Conservation (phyloP, 805 yeast species). For the Spathaspora gorwiae region DNA sequence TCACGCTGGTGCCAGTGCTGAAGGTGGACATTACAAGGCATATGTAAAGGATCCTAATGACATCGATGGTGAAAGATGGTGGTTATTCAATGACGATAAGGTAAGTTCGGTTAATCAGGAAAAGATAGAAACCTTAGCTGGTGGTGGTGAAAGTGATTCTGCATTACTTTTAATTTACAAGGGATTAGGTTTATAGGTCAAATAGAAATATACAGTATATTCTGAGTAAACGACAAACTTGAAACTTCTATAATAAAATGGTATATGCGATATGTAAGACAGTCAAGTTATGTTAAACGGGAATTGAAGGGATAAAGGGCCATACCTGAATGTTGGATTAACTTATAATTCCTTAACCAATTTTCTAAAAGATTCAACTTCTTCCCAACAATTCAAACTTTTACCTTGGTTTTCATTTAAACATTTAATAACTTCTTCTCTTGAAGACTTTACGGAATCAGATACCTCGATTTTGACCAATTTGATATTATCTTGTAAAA, state of each 20-base stretch:
- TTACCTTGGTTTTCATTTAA: slow-evolving; percentile 57
- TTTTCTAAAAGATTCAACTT: slow-evolving; percentile 64
- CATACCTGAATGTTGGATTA: too few species aligned
- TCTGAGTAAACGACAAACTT: too few species aligned
- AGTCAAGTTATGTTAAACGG: too few species aligned
- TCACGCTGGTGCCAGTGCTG: slow-evolving; percentile 93
- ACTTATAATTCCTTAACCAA: slow-evolving; percentile 45
- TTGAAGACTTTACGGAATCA: slow-evolving; percentile 42
- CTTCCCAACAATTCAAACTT: slow-evolving; percentile 79
- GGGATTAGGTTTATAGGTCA: slow-evolving; percentile 57
- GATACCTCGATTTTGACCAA: slow-evolving; percentile 27
- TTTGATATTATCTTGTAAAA: slow-evolving; percentile 31
- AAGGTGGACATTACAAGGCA: slow-evolving; percentile 95
- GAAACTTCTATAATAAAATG: too few species aligned
- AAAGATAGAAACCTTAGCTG: slow-evolving; percentile 79
- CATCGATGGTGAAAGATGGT: slow-evolving; percentile 74
- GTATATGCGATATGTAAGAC: too few species aligned
- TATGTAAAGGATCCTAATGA: slow-evolving; percentile 71
- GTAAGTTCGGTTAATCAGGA: slow-evolving; percentile 75
- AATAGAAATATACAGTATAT: too few species aligned
- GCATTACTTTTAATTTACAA: slow-evolving; percentile 86
- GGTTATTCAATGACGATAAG: slow-evolving; percentile 90
- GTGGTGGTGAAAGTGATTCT: slow-evolving; percentile 97
- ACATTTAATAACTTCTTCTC: slow-evolving; percentile 53
- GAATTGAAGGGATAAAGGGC: too few species aligned